phyloP scores from a whole-genome alignment of 2,329 filamentous ascomycete species.

The Beauveria sp. region DNA sequence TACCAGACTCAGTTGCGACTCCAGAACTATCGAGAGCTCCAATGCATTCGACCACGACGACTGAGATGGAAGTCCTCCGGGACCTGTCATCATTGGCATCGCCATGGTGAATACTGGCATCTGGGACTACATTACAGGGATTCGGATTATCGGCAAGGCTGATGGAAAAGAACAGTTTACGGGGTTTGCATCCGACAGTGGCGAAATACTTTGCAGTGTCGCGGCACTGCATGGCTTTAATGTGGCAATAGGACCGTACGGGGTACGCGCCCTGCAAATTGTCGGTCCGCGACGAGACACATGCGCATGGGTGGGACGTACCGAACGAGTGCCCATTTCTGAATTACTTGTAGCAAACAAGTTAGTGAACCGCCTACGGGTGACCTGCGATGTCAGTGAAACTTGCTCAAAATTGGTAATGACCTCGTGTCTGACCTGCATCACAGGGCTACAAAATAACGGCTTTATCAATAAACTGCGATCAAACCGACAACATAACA shows the following conservation, averaged over 20 bases:
- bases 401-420: no score
- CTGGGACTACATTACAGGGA: neutral
- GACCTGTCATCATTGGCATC: neutral
- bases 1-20: no score
- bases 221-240: neutral
- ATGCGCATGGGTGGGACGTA: neutral
- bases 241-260: neutral
- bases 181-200: neutral
- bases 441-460: conserved; percentile 1
- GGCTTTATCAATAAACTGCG: neutral
- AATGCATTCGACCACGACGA: neutral
- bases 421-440: neutral
- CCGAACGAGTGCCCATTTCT: neutral
- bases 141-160: neutral
- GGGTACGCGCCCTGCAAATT: neutral
- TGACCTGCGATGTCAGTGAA: neutral
- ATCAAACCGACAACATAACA: neutral
- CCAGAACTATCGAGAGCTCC: no score
- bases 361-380: neutral
- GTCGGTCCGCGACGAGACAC: neutral
- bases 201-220: neutral
- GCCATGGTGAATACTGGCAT: neutral
- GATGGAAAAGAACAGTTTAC: neutral
- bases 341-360: neutral
- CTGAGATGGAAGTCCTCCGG: neutral